These are phyloP conservation scores for Plasmodium cynomolgi DNA, from an alignment of 169 alveolate species.

Conservation along the genomic window DNA sequence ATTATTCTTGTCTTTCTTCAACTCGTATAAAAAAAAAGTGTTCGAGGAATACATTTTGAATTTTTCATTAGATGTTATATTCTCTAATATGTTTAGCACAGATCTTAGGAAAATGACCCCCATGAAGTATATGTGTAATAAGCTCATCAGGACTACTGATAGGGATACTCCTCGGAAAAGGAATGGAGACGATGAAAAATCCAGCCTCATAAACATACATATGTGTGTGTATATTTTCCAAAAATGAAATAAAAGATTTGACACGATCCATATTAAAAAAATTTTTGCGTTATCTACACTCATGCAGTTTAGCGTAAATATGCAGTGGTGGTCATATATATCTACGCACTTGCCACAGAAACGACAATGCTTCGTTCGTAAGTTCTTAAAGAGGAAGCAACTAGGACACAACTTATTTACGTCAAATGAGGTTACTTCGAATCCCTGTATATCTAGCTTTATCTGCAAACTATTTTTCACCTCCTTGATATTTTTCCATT, in stretches of 20 bases:
- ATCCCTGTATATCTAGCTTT: not conserved
- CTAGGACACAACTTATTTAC: conserved; percentile 56
- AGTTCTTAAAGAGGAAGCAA: conserved; percentile 82
- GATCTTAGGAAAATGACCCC: conserved; percentile 32
- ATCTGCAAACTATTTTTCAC: conserved; percentile 10
- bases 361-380: conserved; percentile 94
- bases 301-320: conserved; percentile 68
- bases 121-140: conserved; percentile 26
- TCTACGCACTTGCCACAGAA: conserved; percentile 92
- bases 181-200: not conserved
- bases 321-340: conserved; percentile 96
- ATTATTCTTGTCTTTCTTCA: conserved; percentile 38
- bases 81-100: conserved; percentile 46
- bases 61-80: conserved; percentile 66
- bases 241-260: conserved; percentile 17
- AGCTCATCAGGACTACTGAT: conserved; percentile 5
- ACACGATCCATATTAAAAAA: conserved; percentile 41
- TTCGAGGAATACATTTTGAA: conserved; percentile 36
- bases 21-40: conserved; percentile 37
- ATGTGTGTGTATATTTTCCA: conserved; percentile 11
- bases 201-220: not conserved
- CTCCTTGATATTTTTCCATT: conserved; percentile 14
- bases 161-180: not conserved
- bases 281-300: conserved; percentile 53
- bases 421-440: conserved; percentile 39